Evolutionary conservation across 345 rosid species (phyloP).

Genomic region (Chamaenerion angustifolium): DNA sequence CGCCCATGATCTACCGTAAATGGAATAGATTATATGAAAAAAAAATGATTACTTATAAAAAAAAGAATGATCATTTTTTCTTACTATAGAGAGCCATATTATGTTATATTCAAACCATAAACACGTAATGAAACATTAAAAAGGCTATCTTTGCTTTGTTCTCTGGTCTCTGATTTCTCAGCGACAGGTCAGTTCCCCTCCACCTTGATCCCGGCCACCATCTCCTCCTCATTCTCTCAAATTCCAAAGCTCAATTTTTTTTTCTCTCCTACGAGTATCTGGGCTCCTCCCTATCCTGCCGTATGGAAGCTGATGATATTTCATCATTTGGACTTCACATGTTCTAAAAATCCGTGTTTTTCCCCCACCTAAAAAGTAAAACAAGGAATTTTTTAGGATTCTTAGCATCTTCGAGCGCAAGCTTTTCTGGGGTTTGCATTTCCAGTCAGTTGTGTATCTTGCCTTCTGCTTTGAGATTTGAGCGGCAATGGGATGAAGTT

Average conservation of each 20-base stretch:
- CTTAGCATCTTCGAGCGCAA: too few species aligned
- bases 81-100: too few species aligned
- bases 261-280: constrained; percentile 8
- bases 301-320: constrained; percentile 1
- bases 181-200: constrained; percentile 50
- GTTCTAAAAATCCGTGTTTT: neutral
- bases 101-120: constrained; percentile 26
- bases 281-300: neutral
- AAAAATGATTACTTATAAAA: too few species aligned
- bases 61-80: too few species aligned
- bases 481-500: constrained; percentile 11
- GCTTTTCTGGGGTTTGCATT: constrained; percentile 1
- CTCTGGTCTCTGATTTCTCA: constrained; percentile 48
- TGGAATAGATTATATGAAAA: too few species aligned
- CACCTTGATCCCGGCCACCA: constrained; percentile 12
- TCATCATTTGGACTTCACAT: constrained; percentile 2
- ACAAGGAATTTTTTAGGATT: neutral
- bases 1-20: too few species aligned
- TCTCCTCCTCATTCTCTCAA: constrained; percentile 4
- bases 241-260: constrained; percentile 9
- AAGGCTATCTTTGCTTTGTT: constrained; percentile 21
- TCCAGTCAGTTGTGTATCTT: too few species aligned
- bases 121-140: constrained; percentile 9
- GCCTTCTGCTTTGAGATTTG: neutral
- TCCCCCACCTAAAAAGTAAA: neutral